A percentile compares a stretch with the other conserved stretches of the same genome.
Evolutionary conservation across 2,329 filamentous ascomycete genomes (phyloP).

Genomic region (Pseudonectria buxi): DNA sequence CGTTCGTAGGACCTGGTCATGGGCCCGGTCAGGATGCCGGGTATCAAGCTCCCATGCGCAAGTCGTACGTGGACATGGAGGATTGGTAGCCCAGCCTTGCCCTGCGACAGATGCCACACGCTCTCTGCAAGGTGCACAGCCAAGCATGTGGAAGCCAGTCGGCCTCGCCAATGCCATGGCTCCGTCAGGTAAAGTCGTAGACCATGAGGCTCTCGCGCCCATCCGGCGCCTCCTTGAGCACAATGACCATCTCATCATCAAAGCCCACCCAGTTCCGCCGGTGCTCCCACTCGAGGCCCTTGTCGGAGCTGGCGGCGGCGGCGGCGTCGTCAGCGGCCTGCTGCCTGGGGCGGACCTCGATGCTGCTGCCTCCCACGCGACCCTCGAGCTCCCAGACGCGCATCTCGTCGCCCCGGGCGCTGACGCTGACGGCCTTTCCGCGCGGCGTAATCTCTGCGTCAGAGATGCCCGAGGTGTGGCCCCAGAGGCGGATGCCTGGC

Average conservation of each 20-base stretch:
- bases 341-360: constrained; percentile 42
- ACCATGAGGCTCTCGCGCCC: constrained; percentile 70
- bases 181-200: constrained; percentile 70
- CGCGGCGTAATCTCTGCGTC: constrained; percentile 77
- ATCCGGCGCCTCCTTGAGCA: constrained; percentile 63
- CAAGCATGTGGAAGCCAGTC: too few relatives aligned
- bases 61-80: too few relatives aligned
- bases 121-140: not conserved
- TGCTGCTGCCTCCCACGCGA: constrained; percentile 47
- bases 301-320: not conserved
- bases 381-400: constrained; percentile 88
- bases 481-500: constrained; percentile 72
- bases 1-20: too few relatives aligned
- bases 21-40: too few relatives aligned
- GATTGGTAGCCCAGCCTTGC: too few relatives aligned
- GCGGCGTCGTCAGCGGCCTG: constrained; percentile 16
- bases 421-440: constrained; percentile 87
- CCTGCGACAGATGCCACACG: not conserved
- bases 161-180: constrained; percentile 1
- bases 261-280: constrained; percentile 69
- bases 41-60: not conserved
- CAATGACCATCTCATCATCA: constrained; percentile 86
- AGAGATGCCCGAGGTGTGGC: constrained; percentile 84
- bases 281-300: constrained; percentile 34
- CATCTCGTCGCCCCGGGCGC: constrained; percentile 68